Evolutionary conservation across 768 basidiomycete species (phyloP).

Genomic region (Pleurotus pulmonarius): DNA sequence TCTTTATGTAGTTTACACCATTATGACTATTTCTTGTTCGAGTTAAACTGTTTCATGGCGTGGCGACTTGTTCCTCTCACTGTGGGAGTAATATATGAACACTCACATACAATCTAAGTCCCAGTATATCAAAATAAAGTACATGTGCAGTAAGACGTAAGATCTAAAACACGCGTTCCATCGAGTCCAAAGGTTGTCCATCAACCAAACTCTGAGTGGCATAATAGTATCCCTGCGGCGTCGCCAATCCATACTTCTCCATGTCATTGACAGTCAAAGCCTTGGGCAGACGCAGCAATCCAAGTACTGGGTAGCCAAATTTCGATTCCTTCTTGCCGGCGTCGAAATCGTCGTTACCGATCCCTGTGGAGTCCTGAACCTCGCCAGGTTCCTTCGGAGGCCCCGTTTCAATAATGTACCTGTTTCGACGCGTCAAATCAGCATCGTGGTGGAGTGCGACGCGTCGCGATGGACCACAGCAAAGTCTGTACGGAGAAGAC

Average conservation of each 20-base stretch:
- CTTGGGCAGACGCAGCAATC: conserved; percentile 20
- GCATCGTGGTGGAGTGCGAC: not conserved
- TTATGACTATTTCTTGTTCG: too few species aligned
- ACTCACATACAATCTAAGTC: too few species aligned
- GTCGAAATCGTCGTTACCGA: conserved; percentile 34
- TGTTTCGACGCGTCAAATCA: conserved; percentile 2
- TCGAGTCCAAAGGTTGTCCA: conserved; percentile 17
- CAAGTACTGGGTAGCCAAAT: conserved; percentile 26
- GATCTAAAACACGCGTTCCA: conserved; percentile 21
- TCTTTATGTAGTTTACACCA: not conserved
- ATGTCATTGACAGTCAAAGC: conserved; percentile 17
- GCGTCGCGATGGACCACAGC: not conserved
- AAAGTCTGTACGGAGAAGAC: conserved; percentile 8
- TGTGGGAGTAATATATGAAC: too few species aligned
- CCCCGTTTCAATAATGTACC: conserved; percentile 22
- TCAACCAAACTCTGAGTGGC: conserved; percentile 23
- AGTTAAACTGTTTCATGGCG: too few species aligned
- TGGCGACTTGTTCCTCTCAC: too few species aligned
- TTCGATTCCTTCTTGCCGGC: conserved; percentile 23
- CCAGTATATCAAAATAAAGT: too few species aligned
- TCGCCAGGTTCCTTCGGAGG: conserved; percentile 27
- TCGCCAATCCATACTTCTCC: conserved; percentile 19
- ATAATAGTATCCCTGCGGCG: conserved; percentile 22
- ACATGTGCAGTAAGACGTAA: not conserved
- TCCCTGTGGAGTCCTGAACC: conserved; percentile 24